These are phyloP conservation scores for Ophiostoma tasmaniense DNA, from an alignment of 2,329 filamentous ascomycete genomes.

Conservation along the genomic window DNA sequence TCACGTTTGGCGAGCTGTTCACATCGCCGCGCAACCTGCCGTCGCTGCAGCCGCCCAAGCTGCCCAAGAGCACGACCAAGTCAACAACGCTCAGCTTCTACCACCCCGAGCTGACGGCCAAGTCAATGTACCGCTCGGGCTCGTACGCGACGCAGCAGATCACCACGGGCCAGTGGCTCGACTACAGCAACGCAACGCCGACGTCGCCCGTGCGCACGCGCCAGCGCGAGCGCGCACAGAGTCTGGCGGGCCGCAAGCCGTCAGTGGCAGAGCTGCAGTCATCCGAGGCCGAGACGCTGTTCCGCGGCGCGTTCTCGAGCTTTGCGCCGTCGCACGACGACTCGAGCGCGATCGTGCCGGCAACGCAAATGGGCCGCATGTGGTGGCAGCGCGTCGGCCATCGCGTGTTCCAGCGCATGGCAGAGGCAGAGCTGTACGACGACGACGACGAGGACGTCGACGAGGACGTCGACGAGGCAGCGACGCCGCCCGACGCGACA, in stretches of 20 bases:
- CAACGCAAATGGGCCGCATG: slow-evolving; percentile 56
- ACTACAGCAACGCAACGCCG: slow-evolving; percentile 57
- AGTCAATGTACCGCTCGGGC: slow-evolving; percentile 43
- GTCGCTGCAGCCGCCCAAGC: slow-evolving; percentile 61
- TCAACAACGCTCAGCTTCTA: slow-evolving; percentile 35
- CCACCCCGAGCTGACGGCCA: slow-evolving; percentile 37
- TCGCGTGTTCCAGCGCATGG: slow-evolving; percentile 54
- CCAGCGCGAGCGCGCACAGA: slow-evolving; percentile 64
- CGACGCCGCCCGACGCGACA: slow-evolving; percentile 22
- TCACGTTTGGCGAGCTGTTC: slow-evolving; percentile 66
- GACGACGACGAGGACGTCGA: slow-evolving; percentile 20
- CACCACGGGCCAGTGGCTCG: slow-evolving; percentile 59
- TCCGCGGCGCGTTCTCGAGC: slow-evolving; percentile 68
- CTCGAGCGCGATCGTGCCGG: slow-evolving; percentile 59
- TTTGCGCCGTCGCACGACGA: slow-evolving; percentile 73
- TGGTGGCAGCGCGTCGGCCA: slow-evolving; percentile 71
- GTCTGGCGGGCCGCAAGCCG: slow-evolving; percentile 52
- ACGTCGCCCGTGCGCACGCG: slow-evolving; percentile 49
- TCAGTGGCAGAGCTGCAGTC: slow-evolving; percentile 48
- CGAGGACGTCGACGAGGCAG: slow-evolving; percentile 27
- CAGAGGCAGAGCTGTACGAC: slow-evolving; percentile 41
- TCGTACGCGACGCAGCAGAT: slow-evolving; percentile 61
- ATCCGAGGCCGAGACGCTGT: slow-evolving; percentile 64
- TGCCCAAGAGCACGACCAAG: slow-evolving; percentile 61
- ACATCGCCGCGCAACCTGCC: slow-evolving; percentile 57